Conservation (phyloP, 352 stramenopile species). For the Globisporangium lucens region DNA sequence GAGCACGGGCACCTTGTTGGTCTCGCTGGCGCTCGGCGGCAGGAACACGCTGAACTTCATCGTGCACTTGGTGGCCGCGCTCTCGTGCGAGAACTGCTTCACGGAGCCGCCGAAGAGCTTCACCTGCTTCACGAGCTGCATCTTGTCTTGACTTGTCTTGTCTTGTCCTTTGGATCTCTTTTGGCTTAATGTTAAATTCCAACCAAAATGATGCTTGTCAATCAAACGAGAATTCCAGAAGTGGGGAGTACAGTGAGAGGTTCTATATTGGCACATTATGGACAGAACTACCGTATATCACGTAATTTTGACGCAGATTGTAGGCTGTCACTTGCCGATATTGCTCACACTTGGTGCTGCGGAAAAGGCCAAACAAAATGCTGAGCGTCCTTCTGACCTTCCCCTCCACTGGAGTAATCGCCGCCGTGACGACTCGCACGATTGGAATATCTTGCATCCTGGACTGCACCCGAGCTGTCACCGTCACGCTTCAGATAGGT, state of each 20-base stretch:
- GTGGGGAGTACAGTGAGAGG: not conserved
- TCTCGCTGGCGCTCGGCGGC: conserved; percentile 57
- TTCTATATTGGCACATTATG: not conserved
- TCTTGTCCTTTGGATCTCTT: not conserved
- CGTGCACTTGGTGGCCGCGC: conserved; percentile 66
- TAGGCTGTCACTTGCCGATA: too few relatives aligned
- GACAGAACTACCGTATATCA: too few relatives aligned
- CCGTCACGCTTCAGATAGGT: too few relatives aligned
- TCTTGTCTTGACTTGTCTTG: conserved; percentile 2
- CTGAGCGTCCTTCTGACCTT: too few relatives aligned
- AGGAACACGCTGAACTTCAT: conserved; percentile 93
- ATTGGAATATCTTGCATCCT: too few relatives aligned
- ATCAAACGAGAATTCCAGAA: conserved; percentile 1
- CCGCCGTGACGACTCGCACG: too few relatives aligned
- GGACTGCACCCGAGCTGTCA: too few relatives aligned
- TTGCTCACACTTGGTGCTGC: too few relatives aligned
- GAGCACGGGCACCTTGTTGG: conserved; percentile 79
- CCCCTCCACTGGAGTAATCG: too few relatives aligned
- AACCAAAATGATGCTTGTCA: conserved; percentile 3
- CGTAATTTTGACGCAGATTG: too few relatives aligned
- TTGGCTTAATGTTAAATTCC: not conserved
- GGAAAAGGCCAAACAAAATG: too few relatives aligned
- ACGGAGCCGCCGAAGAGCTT: conserved; percentile 75
- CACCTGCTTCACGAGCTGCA: conserved; percentile 77
- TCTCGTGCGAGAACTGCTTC: conserved; percentile 87